These are phyloP conservation scores for Daldinia childiae DNA, from an alignment of 495 filamentous ascomycete genomes.

Conservation along the genomic window DNA sequence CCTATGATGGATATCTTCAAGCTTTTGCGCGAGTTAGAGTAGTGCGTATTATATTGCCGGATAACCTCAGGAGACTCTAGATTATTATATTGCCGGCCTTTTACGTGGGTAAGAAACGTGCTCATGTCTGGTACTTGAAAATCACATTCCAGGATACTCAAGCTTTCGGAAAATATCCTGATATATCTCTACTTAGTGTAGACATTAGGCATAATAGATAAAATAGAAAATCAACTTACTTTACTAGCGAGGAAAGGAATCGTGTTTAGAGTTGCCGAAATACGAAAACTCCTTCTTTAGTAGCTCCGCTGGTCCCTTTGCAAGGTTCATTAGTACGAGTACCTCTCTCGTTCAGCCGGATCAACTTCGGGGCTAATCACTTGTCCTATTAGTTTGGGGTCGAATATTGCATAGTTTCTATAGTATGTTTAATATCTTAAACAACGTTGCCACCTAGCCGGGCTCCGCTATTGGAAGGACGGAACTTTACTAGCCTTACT, in stretches of 20 bases:
- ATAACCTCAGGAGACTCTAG: neutral
- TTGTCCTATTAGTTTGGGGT: neutral
- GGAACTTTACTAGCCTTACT: neutral
- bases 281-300: constrained; percentile 1
- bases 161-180: neutral
- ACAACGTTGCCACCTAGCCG: neutral
- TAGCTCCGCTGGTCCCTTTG: constrained; percentile 8
- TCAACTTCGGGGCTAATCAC: neutral
- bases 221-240: neutral
- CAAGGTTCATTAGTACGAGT: neutral
- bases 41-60: neutral
- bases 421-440: neutral
- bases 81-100: neutral
- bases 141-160: too few species aligned
- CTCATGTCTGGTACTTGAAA: neutral
- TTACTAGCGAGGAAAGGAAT: neutral
- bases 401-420: neutral
- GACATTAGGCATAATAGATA: too few species aligned
- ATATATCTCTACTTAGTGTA: neutral
- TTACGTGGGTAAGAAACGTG: neutral
- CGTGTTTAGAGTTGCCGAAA: neutral
- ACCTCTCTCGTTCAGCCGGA: constrained; percentile 17
- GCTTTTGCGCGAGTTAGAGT: neutral
- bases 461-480: neutral
- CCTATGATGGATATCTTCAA: neutral